These are phyloP conservation scores for Calophaca sinica DNA, from an alignment of 306 rosid species.

Conservation along the genomic window DNA sequence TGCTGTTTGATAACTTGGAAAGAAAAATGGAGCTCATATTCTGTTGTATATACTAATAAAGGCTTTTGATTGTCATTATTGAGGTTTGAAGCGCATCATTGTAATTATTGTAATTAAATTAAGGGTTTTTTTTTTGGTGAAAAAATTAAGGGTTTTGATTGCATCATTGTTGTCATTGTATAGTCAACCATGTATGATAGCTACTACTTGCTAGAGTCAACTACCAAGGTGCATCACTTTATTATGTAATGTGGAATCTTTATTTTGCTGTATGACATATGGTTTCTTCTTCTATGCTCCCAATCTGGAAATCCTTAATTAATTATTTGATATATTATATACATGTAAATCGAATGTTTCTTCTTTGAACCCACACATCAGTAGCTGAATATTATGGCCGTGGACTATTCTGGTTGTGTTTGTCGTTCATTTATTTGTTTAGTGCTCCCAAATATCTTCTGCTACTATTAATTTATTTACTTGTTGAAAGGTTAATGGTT, in stretches of 20 bases:
- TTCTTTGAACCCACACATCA: constrained; percentile 5
- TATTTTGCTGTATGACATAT: constrained; percentile 25
- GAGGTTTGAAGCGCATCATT: constrained; percentile 21
- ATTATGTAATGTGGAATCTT: constrained; percentile 36
- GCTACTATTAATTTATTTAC: constrained; percentile 11
- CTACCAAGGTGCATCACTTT: constrained; percentile 42
- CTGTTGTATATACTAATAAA: no score
- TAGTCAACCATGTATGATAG: constrained; percentile 52
- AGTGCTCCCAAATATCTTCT: constrained; percentile 15
- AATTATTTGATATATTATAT: constrained; percentile 12
- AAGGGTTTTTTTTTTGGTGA: no score
- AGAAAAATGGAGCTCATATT: constrained; percentile 2
- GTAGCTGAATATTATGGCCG: constrained; percentile 25
- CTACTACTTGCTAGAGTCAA: constrained; percentile 52
- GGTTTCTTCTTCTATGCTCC: constrained; percentile 16
- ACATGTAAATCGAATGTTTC: background rate
- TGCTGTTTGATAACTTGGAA: constrained; percentile 1
- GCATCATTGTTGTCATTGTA: constrained; percentile 43
- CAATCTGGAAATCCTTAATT: constrained; percentile 8
- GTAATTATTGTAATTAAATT: constrained; percentile 24
- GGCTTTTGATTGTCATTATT: background rate
- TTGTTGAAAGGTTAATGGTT: background rate
- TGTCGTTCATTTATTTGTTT: constrained; percentile 6
- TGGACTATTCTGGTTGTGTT: no score
- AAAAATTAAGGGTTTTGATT: constrained; percentile 36